A percentile compares a stretch with the other conserved stretches of the same genome.
These are phyloP conservation scores for Colletotrichum neosansevieriae DNA, from an alignment of 2,329 filamentous ascomycete genomes.

Conservation along the genomic window DNA sequence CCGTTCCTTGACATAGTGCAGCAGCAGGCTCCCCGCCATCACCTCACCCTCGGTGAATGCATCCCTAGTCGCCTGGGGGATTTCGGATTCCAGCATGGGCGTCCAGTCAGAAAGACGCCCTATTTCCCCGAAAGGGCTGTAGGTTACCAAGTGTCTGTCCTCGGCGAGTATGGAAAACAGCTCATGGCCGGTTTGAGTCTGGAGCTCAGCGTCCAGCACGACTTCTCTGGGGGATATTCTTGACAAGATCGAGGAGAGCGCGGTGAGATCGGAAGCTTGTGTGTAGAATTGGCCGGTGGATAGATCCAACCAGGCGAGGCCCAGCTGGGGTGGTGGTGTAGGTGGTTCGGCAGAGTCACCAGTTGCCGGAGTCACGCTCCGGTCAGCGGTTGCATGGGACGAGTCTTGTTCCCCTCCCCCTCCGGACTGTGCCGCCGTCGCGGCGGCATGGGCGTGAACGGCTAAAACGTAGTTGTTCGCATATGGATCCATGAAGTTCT, in stretches of 20 bases:
- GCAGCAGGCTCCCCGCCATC: conserved; percentile 80
- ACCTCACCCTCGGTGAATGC: conserved; percentile 78
- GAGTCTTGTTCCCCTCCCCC: conserved; percentile 1
- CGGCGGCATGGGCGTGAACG: conserved; percentile 74
- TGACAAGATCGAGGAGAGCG: conserved; percentile 83
- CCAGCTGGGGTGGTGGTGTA: conserved; percentile 59
- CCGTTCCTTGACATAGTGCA: conserved; percentile 85
- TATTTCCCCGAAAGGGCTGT: conserved; percentile 65
- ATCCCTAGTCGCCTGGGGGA: conserved; percentile 64
- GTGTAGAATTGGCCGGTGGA: conserved; percentile 96
- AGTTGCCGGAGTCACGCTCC: conserved; percentile 28
- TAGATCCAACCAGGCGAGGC: conserved; percentile 93
- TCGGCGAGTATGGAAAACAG: conserved; percentile 78
- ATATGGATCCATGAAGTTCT: conserved; percentile 95
- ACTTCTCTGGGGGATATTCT: conserved; percentile 88
- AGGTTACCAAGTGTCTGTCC: conserved; percentile 82
- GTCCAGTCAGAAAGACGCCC: conserved; percentile 74
- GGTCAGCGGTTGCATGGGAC: conserved; percentile 25
- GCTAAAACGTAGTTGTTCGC: conserved; percentile 93
- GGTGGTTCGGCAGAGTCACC: conserved; percentile 42
- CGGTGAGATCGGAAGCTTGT: conserved; percentile 77
- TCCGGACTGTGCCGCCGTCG: conserved; percentile 23
- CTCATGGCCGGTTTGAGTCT: conserved; percentile 68
- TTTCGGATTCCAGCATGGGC: conserved; percentile 79
- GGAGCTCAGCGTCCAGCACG: conserved; percentile 76